These are phyloP conservation scores for Pisolithus marmoratus DNA, from an alignment of 768 basidiomycete species.

Conservation along the genomic window DNA sequence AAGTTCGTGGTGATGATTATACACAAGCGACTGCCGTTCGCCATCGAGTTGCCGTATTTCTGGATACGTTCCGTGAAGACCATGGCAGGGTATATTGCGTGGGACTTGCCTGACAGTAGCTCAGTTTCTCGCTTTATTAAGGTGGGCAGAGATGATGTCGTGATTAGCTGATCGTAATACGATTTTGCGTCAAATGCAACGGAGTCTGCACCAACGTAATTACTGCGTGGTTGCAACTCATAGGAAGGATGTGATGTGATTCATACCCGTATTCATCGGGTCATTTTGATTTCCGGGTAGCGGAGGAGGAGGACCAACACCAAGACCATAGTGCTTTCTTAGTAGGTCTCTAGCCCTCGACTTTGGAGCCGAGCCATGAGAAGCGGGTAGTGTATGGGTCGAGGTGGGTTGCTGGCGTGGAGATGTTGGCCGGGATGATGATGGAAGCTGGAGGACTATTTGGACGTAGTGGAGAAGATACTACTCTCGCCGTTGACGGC, in stretches of 20 bases:
- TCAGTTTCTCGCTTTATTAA: conserved; percentile 82
- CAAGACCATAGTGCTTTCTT: conserved; percentile 84
- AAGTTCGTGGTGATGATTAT: conserved; percentile 93
- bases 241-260: background rate
- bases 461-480: conserved; percentile 43
- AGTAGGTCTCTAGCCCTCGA: conserved; percentile 69
- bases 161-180: conserved; percentile 84
- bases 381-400: conserved; percentile 14
- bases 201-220: conserved; percentile 49
- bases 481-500: conserved; percentile 28
- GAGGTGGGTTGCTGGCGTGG: conserved; percentile 14
- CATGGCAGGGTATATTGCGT: background rate
- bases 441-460: conserved; percentile 28
- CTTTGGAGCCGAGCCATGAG: conserved; percentile 35
- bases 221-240: background rate
- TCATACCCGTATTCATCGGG: conserved; percentile 76
- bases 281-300: conserved; percentile 53
- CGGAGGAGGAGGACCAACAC: conserved; percentile 65
- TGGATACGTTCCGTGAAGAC: conserved; percentile 26
- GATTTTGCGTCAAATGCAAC: conserved; percentile 74
- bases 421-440: conserved; percentile 11
- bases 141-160: conserved; percentile 65
- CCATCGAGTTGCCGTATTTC: conserved; percentile 86
- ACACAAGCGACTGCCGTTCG: conserved; percentile 86
- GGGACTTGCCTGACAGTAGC: conserved; percentile 53